These are phyloP conservation scores for Blastobotrys robertii DNA, from an alignment of 805 yeast genomes.

Conservation along the genomic window DNA sequence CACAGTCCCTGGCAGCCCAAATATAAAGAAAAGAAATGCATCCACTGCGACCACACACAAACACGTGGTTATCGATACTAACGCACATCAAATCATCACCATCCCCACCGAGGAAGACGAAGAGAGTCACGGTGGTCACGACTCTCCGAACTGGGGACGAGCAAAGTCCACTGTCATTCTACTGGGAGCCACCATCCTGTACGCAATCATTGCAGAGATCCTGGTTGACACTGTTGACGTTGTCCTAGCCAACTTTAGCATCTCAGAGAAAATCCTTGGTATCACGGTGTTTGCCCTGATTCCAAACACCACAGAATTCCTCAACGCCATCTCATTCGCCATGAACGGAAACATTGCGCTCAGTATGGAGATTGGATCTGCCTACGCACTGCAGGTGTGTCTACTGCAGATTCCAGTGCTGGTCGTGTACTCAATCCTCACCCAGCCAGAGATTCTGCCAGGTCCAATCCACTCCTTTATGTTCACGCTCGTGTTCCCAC, in stretches of 20 bases:
- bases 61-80: slow-evolving; percentile 3
- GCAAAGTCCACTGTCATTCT: slow-evolving; percentile 73
- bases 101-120: slow-evolving; percentile 3
- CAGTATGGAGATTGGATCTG: slow-evolving; percentile 96
- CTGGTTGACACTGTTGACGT: slow-evolving; percentile 87
- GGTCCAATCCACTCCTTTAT: slow-evolving; percentile 23
- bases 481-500: slow-evolving; percentile 82
- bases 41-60: slow-evolving; percentile 1
- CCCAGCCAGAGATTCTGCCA: slow-evolving; percentile 29
- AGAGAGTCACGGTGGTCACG: slow-evolving; percentile 59
- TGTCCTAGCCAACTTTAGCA: slow-evolving; percentile 67
- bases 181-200: slow-evolving; percentile 72
- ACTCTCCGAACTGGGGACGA: slow-evolving; percentile 96
- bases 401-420: slow-evolving; percentile 86
- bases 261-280: slow-evolving; percentile 85
- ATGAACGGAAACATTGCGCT: slow-evolving; percentile 91
- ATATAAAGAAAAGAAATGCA: too few species aligned
- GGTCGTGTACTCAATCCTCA: slow-evolving; percentile 69
- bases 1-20: too few species aligned
- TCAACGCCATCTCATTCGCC: slow-evolving; percentile 95
- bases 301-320: slow-evolving; percentile 93
- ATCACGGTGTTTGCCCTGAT: slow-evolving; percentile 91
- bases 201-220: slow-evolving; percentile 91
- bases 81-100: not conserved
- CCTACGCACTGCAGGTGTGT: slow-evolving; percentile 93